phyloP scores from a whole-genome alignment of 73 alveolate species.

The Symbiodinium pilosum region DNA sequence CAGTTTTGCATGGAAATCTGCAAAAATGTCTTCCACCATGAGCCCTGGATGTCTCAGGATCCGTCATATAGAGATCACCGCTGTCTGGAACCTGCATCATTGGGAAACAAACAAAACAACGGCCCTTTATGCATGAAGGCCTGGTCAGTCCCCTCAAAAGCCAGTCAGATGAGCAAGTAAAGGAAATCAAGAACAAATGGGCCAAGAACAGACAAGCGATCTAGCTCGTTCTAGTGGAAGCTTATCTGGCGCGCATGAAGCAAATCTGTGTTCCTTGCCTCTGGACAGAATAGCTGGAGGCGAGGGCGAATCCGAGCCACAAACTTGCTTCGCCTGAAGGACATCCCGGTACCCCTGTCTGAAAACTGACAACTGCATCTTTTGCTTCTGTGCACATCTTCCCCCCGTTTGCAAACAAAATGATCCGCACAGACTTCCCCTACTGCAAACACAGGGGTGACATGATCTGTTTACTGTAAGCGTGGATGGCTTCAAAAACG shows the following conservation, averaged over 20 bases:
- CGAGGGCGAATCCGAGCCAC: slow-evolving; percentile 63
- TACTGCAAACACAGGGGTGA: too few relatives aligned
- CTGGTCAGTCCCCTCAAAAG: background rate
- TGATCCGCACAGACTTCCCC: too few relatives aligned
- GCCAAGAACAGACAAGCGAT: too few relatives aligned
- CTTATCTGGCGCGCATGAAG: too few relatives aligned
- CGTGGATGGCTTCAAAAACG: too few relatives aligned
- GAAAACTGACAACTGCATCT: too few relatives aligned
- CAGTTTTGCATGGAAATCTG: too few relatives aligned
- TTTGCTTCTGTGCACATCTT: too few relatives aligned
- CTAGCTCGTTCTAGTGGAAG: too few relatives aligned
- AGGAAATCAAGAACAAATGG: background rate
- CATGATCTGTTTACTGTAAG: too few relatives aligned
- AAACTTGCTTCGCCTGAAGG: slow-evolving; percentile 50
- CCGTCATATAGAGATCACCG: slow-evolving; percentile 54
- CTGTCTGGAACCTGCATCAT: slow-evolving; percentile 21
- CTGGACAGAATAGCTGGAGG: slow-evolving; percentile 74
- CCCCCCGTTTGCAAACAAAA: too few relatives aligned
- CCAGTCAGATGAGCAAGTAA: background rate
- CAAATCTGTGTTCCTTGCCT: background rate
- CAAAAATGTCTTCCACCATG: background rate
- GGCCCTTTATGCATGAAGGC: background rate
- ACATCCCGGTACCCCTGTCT: too few relatives aligned
- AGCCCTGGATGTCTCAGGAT: background rate
- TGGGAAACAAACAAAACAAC: background rate